A percentile compares a stretch with the other conserved stretches of the same genome.
phyloP scores from a whole-genome alignment of 176 grass and related monocot species.

The Cymbopogon citratus region DNA sequence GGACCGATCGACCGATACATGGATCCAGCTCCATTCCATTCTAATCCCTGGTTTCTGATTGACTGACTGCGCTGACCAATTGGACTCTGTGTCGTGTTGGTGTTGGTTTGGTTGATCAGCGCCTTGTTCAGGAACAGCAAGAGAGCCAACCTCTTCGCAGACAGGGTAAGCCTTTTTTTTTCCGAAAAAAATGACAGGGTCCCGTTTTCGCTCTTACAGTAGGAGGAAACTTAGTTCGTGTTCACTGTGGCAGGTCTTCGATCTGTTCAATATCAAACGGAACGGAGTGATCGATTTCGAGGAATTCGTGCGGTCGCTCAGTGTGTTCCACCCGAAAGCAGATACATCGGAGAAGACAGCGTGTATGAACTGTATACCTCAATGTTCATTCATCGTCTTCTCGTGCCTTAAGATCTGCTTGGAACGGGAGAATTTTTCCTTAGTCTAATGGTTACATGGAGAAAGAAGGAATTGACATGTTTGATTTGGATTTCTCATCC shows the following conservation, averaged over 20 bases:
- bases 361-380: conserved; percentile 29
- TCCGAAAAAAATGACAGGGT: too few relatives aligned
- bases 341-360: conserved; percentile 43
- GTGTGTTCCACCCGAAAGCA: conserved; percentile 58
- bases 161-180: conserved; percentile 38
- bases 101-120: conserved; percentile 11
- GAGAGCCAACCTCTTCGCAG: conserved; percentile 55
- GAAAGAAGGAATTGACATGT: neutral
- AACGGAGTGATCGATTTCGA: conserved; percentile 75
- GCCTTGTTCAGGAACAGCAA: conserved; percentile 72
- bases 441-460: neutral
- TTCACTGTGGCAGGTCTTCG: conserved; percentile 43
- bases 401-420: too few relatives aligned
- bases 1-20: neutral
- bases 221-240: neutral
- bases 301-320: conserved; percentile 72
- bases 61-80: neutral
- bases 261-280: conserved; percentile 64
- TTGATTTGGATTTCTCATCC: neutral
- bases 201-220: neutral
- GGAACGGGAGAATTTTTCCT: too few relatives aligned
- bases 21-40: neutral
- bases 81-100: neutral
- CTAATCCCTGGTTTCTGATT: neutral
- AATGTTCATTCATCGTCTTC: neutral